These are phyloP conservation scores for Cenchrus purpureus DNA, from an alignment of 176 grass and related monocot species.

Conservation along the genomic window DNA sequence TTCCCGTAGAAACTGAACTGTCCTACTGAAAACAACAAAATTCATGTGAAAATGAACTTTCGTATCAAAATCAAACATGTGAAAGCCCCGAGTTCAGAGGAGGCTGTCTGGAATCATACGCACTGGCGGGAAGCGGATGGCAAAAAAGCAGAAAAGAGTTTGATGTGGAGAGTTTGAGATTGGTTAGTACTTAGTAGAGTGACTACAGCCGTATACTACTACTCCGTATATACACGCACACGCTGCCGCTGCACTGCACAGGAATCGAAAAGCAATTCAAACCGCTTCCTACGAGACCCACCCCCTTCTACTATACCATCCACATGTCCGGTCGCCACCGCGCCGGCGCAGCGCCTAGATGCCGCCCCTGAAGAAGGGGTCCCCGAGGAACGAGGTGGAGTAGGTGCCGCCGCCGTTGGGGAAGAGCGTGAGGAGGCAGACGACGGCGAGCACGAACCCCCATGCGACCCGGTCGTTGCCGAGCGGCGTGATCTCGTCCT, in stretches of 20 bases:
- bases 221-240: no score
- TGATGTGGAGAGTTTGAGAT: not conserved
- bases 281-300: not conserved
- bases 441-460: constrained; percentile 72
- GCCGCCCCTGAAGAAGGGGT: constrained; percentile 77
- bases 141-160: not conserved
- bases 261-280: not conserved
- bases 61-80: not conserved
- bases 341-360: constrained; percentile 27
- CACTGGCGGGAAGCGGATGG: no score
- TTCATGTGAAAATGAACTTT: not conserved
- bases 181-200: not conserved
- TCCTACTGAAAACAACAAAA: no score
- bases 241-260: not conserved
- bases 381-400: constrained; percentile 70
- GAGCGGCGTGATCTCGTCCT: constrained; percentile 89
- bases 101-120: no score
- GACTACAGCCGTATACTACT: not conserved
- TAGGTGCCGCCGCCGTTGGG: constrained; percentile 94
- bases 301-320: not conserved
- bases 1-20: not conserved
- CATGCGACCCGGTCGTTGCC: constrained; percentile 62
- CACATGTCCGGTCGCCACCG: not conserved
- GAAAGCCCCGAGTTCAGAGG: not conserved
- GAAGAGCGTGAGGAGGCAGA: constrained; percentile 86